Evolutionary conservation across 140 eudicot genomes (phyloP).

Genomic region (Flaveria floridana): DNA sequence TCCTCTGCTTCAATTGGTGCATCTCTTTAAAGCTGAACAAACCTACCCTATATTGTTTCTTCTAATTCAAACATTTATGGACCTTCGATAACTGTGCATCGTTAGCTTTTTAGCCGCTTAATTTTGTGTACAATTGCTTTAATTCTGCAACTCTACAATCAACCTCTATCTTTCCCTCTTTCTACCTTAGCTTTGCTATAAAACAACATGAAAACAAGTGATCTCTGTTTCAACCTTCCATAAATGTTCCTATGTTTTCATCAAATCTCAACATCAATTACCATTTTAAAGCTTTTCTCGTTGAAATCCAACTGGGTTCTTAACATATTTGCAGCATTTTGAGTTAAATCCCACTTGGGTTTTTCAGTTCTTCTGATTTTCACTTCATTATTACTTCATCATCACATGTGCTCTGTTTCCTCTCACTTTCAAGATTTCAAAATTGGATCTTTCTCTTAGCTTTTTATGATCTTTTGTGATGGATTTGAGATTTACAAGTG

Average conservation of each 20-base stretch:
- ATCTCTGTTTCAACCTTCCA: slow-evolving; percentile 25
- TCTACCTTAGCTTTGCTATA: slow-evolving; percentile 41
- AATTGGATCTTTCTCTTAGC: neutral
- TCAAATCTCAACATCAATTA: slow-evolving; percentile 17
- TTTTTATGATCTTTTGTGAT: slow-evolving; percentile 13
- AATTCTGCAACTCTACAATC: slow-evolving; percentile 28
- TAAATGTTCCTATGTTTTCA: neutral
- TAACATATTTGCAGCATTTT: slow-evolving; percentile 10
- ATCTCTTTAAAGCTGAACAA: slow-evolving; percentile 31
- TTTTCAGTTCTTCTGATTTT: neutral
- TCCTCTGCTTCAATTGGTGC: neutral
- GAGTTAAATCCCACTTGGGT: slow-evolving; percentile 26
- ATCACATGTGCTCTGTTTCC: slow-evolving; percentile 29
- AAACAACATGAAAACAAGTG: slow-evolving; percentile 40
- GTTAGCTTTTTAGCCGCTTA: slow-evolving; percentile 24
- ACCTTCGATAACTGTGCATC: slow-evolving; percentile 33
- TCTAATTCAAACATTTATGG: slow-evolving; percentile 28
- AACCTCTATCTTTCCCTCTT: slow-evolving; percentile 20
- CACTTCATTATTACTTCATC: slow-evolving; percentile 29
- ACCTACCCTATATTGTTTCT: slow-evolving; percentile 32
- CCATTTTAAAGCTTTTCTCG: slow-evolving; percentile 36
- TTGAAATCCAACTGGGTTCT: slow-evolving; percentile 24
- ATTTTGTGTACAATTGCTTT: slow-evolving; percentile 19
- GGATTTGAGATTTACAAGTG: slow-evolving; percentile 29
- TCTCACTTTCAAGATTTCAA: slow-evolving; percentile 18